Conservation (phyloP, 1,284 basidiomycete genomes). For the Cryptococcus floricola region DNA sequence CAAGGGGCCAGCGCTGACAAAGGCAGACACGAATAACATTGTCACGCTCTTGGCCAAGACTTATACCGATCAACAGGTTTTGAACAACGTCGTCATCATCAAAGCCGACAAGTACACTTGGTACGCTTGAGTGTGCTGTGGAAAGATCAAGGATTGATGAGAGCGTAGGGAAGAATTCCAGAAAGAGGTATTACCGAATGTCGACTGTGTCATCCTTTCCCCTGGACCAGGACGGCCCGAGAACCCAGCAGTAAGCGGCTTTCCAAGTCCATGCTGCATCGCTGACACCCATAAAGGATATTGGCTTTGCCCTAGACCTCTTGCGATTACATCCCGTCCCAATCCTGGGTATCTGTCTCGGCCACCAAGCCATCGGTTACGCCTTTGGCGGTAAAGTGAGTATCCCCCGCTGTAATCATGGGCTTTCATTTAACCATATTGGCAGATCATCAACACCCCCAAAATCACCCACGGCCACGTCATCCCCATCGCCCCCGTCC, state of each 20-base stretch:
- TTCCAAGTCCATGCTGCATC: background rate
- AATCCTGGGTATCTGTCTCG: slow-evolving; percentile 68
- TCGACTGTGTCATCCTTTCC: slow-evolving; percentile 50
- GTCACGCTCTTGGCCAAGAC: slow-evolving; percentile 47
- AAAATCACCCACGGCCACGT: slow-evolving; percentile 68
- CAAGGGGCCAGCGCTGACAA: background rate
- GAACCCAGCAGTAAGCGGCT: slow-evolving; percentile 31
- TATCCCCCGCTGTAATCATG: slow-evolving; percentile 28
- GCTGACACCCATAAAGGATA: slow-evolving; percentile 32
- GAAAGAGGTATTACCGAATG: slow-evolving; percentile 35
- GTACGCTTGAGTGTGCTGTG: slow-evolving; percentile 19
- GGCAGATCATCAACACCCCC: slow-evolving; percentile 47
- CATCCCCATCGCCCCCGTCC: slow-evolving; percentile 54
- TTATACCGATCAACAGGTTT: slow-evolving; percentile 43
- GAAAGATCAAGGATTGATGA: background rate
- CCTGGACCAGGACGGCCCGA: slow-evolving; percentile 50
- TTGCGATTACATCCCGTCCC: slow-evolving; percentile 39
- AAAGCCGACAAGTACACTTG: slow-evolving; percentile 48
- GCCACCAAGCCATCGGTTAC: slow-evolving; percentile 81
- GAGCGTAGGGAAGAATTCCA: slow-evolving; percentile 40
- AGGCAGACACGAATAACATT: slow-evolving; percentile 49
- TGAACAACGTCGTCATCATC: slow-evolving; percentile 47
- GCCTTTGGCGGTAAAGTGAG: slow-evolving; percentile 64
- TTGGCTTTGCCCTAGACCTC: slow-evolving; percentile 46
- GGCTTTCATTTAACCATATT: background rate